A percentile compares a stretch with the other conserved stretches of the same genome.
These are phyloP conservation scores for Lecanoromycetidae sp. DNA, from an alignment of 2,329 filamentous ascomycete species.

Conservation along the genomic window DNA sequence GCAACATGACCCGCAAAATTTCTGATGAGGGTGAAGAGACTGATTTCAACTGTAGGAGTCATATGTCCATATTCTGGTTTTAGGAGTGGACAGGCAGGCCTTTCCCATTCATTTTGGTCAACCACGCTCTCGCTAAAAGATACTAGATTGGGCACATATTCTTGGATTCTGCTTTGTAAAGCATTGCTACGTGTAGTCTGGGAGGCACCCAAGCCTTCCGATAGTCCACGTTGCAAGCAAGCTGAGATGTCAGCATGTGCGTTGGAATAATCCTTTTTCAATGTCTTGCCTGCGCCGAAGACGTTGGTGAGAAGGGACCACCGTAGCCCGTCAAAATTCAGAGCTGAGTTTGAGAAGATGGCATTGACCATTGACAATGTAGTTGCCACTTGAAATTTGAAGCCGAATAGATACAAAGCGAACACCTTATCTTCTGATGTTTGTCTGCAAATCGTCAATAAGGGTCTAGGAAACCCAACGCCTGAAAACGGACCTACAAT, in stretches of 20 bases:
- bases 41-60: conserved; percentile 37
- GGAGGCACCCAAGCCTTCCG: conserved; percentile 18
- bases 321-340: conserved; percentile 24
- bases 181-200: conserved; percentile 28
- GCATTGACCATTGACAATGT: conserved; percentile 36
- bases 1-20: conserved; percentile 45
- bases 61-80: conserved; percentile 28
- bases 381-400: conserved; percentile 39
- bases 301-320: conserved; percentile 30
- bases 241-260: not conserved
- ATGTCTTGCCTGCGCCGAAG: conserved; percentile 31
- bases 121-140: conserved; percentile 48
- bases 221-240: not conserved
- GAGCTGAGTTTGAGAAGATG: conserved; percentile 25
- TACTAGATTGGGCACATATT: conserved; percentile 43
- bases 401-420: conserved; percentile 38
- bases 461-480: conserved; percentile 4
- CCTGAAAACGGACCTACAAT: conserved; percentile 3
- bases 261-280: conserved; percentile 22
- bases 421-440: conserved; percentile 33
- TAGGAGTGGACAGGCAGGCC: conserved; percentile 25
- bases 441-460: conserved; percentile 21
- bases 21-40: conserved; percentile 41
- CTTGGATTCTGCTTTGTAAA: conserved; percentile 30
- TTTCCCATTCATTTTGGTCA: conserved; percentile 52